A percentile compares a stretch with the other conserved stretches of the same genome.
Conservation (phyloP, 1,284 basidiomycete species). For the Hypsizygus ulmarius region DNA sequence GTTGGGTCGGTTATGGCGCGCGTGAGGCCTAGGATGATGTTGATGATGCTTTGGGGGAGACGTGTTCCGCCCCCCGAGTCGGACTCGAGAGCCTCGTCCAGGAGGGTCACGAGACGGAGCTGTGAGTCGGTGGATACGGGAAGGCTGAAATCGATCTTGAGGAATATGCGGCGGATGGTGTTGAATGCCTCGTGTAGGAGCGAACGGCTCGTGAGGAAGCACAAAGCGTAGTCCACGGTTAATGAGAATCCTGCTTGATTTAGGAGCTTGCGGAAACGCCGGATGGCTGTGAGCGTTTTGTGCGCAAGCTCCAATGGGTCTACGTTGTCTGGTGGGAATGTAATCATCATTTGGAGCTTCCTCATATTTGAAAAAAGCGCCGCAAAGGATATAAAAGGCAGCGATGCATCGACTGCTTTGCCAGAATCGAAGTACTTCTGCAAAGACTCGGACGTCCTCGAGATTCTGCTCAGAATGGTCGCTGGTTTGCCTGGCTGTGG, state of each 20-base stretch:
- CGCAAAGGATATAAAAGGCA: conserved; percentile 6
- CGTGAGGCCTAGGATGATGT: conserved; percentile 30
- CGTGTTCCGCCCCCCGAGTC: conserved; percentile 21
- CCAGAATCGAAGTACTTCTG: conserved; percentile 14
- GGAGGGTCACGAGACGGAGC: conserved; percentile 23
- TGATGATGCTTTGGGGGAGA: conserved; percentile 31
- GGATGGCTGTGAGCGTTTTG: conserved; percentile 22
- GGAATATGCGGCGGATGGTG: conserved; percentile 35
- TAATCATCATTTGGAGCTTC: conserved; percentile 2
- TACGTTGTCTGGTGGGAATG: neutral
- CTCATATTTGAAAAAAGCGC: neutral
- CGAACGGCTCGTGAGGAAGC: conserved; percentile 15
- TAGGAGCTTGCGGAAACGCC: conserved; percentile 23
- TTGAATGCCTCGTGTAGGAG: conserved; percentile 35
- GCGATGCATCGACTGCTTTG: conserved; percentile 16
- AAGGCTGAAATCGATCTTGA: conserved; percentile 24
- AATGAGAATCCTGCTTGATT: conserved; percentile 32
- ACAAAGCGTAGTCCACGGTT: conserved; percentile 27
- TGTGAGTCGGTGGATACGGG: conserved; percentile 24
- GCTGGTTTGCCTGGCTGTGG: neutral
- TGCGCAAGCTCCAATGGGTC: conserved; percentile 12
- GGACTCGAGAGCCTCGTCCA: conserved; percentile 32
- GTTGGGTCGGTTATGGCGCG: conserved; percentile 27
- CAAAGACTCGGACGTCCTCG: conserved; percentile 1
- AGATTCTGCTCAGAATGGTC: conserved; percentile 7